A percentile compares a stretch with the other conserved stretches of the same genome.
These are phyloP conservation scores for Saccharomycopsis hybrid DNA, from an alignment of 1,139 yeast genomes.

Conservation along the genomic window DNA sequence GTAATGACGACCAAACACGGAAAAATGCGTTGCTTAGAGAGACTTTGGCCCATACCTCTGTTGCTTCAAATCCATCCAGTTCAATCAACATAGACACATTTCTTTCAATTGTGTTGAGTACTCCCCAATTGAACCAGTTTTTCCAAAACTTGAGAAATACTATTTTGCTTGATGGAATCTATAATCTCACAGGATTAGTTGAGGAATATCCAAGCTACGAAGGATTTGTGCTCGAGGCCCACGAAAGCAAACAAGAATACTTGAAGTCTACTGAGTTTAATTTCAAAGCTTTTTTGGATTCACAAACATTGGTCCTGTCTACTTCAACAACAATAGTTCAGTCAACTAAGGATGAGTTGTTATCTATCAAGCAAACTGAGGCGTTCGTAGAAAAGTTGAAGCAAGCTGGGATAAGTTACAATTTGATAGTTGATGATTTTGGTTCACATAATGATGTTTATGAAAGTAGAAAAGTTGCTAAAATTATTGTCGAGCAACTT, in stretches of 20 bases:
- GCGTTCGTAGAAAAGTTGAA: slow-evolving; percentile 24
- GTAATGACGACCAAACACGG: background rate
- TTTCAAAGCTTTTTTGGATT: background rate
- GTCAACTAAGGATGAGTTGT: slow-evolving; percentile 29
- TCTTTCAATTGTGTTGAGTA: no score
- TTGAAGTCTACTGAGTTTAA: slow-evolving; percentile 9
- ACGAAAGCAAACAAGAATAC: slow-evolving; percentile 23
- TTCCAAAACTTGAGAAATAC: background rate
- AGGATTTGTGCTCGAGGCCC: slow-evolving; percentile 33
- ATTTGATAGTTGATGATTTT: slow-evolving; percentile 22
- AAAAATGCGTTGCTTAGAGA: no score
- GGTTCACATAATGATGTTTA: slow-evolving; percentile 30
- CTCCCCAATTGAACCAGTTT: background rate
- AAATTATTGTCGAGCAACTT: background rate
- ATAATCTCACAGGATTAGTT: slow-evolving; percentile 30
- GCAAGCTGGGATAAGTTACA: background rate
- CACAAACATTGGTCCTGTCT: background rate
- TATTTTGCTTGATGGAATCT: slow-evolving; percentile 37
- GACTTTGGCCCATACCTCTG: no score
- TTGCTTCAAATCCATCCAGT: background rate
- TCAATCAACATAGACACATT: background rate
- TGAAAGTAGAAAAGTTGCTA: slow-evolving; percentile 22
- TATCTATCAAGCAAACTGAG: slow-evolving; percentile 26
- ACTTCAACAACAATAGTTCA: slow-evolving; percentile 24
- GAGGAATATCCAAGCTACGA: slow-evolving; percentile 34